Evolutionary conservation across 192 early-diverging fungal species (phyloP), one percentile per base, ranked within the genome.

Genomic region (Oehlia diaphana): DNA sequence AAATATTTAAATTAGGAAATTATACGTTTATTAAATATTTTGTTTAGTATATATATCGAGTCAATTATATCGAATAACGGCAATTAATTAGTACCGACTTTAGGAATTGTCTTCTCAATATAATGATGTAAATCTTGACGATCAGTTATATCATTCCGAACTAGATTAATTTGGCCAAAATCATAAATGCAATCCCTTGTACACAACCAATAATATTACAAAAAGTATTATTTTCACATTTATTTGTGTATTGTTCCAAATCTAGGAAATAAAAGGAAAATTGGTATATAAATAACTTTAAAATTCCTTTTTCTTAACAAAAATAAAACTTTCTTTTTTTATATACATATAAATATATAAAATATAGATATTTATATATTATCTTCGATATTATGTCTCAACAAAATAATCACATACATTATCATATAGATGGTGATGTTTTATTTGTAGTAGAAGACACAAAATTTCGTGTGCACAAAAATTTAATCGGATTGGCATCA

Each of bases 351-450:
- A 50, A 50, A 58, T 19, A 5, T 16, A 58, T 13, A 53, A 53
- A 53, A 53, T 13, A 50, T 0, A 50, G 31, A 31, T 19, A 19
- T 19, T 19, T 3, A 58, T 19, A 4, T 19, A 58, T 5, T 14
- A 37, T 37, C 37, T 37, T 37, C 53, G 16, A 58, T 58, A 58
- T 5, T 19, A 58, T 58, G 53, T 58, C 53, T 58, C 53, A 16
- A 39, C 13, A 70, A 70, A 33, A n/a, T 44, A 74, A 28, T 61
- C 13, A 61, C 4, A 21, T 74, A 31, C 73, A 74, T 61, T 74
- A 74, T 74, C 62, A 74, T 74, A 7, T 44, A 16, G 73, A 74
- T 23, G 73, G 73, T 2, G 73, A 74, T 62, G 28, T 74, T 53
- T 28, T 61, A 74, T 12, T 74, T 6, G 37, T 74, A 33, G 73